Evolutionary conservation across 371 early-diverging fungal species (phyloP), one percentile per base, ranked within the genome.

Genomic region (Haplosporangium sp.): DNA sequence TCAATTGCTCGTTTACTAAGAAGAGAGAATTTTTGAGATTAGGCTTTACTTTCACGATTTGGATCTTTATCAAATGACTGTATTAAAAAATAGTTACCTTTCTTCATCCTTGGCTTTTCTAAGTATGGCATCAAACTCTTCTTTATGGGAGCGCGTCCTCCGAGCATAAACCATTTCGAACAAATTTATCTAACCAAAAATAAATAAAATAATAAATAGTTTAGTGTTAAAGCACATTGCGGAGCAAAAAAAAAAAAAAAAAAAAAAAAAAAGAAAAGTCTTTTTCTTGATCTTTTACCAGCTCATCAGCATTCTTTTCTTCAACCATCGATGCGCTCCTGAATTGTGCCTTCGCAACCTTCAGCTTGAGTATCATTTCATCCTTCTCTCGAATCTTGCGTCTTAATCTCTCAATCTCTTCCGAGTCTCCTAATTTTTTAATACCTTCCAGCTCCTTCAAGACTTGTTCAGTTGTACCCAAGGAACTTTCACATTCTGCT

Each of bases 261-360:
- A 34, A 35, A 11, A 47, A 13, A 15, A 4, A 35, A 8, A 20
- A 35, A 27, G 9, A 35, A 34, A 17, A 27, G 38, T 57, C 34
- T 20, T 59, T 38, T 61, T 35, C 9, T 45, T 11, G 9, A 9
- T 38, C 19, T 44, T 47, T 61, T 72, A 77, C 74, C 74, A 78
- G 35, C 8, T 69, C 74, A 10, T 73, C 74, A n/a, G 70, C 76
- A 37, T 59, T 64, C 39, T 53, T 59, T 50, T 71, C 76, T n/a
- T 71, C 67, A 0, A 64, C 39, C 71, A 47, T 44, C 48, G 35
- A n/a, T 10, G 67, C 47, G 5, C 27, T 69, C 59, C 58, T 73
- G 35, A 45, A 61, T 39, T 73, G 53, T 7, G 48, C 48, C n/a
- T 61, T 17, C 57, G 61, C 13, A 13, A 11, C 39, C n/a, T 68